Percentiles rank a stretch among this genome's conserved stretches.
phyloP scores from a whole-genome alignment of 176 grass and related monocot genomes.

The Hsuehochloa calcarea region DNA sequence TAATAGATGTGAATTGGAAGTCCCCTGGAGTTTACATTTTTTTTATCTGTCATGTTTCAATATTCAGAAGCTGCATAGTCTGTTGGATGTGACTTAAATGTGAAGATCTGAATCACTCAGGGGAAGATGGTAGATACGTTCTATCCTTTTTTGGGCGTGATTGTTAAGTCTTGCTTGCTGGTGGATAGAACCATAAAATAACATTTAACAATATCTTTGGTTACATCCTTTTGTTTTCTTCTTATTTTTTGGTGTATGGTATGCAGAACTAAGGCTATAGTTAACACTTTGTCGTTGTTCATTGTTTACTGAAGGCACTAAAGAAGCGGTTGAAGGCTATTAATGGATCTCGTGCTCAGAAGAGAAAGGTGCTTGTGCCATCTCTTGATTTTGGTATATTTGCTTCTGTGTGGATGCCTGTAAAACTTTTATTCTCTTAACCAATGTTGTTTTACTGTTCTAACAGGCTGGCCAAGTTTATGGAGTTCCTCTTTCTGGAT shows the following conservation, averaged over 20 bases:
- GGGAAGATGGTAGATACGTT: not conserved
- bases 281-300: constrained; percentile 33
- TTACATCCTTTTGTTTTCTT: not conserved
- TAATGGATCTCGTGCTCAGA: constrained; percentile 95
- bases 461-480: constrained; percentile 99
- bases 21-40: not conserved
- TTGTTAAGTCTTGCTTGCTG: not conserved
- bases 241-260: constrained; percentile 11
- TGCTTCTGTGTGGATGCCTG: constrained; percentile 22
- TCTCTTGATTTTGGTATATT: constrained; percentile 10
- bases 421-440: constrained; percentile 32
- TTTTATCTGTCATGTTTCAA: constrained; percentile 12
- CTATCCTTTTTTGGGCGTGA: not conserved
- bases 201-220: not conserved
- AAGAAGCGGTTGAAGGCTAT: constrained; percentile 88
- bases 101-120: not conserved
- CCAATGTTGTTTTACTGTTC: constrained; percentile 19
- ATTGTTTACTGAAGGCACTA: constrained; percentile 57
- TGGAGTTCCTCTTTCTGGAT: constrained; percentile 89
- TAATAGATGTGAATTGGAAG: not conserved
- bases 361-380: constrained; percentile 75
- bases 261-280: not conserved
- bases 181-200: constrained; percentile 1
- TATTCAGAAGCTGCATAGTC: not conserved
- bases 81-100: not conserved